Evolutionary conservation across 306 rosid species (phyloP), one percentile per base, ranked within the genome.

Genomic region (Vigna nakashimae): DNA sequence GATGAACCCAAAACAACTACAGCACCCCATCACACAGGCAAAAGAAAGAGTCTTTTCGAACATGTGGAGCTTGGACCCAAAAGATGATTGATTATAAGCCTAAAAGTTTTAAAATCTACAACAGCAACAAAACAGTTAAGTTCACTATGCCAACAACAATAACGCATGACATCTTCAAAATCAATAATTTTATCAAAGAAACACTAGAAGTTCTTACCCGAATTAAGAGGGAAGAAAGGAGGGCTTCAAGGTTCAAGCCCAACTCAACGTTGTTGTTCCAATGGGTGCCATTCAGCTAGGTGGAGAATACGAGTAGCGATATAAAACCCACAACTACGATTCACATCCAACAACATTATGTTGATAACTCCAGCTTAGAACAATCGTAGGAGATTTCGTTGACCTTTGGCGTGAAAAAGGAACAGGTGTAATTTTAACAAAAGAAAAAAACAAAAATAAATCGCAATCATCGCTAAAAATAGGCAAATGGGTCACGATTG

Each of bases 271-370:
- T 58, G 90, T 81, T 85, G 88, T 90, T 92, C 87, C 58, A 92
- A 89, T 4, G 99, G 99, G 84, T 95, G 99, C 99, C 99, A 95
- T 84, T 95, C 98, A 63, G 96, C 98, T 77, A 91, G 85, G 74
- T 95, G 97, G 72, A 71, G 79, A 70, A 92, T 85, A 82, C 81
- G 80, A 76, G 88, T 83, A n/a, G 74, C 75, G 75, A 81, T 60
- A 65, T 74, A 76, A 46, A 82, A 80, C 62, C 84, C 88, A 42
- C 86, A 79, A 55, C 88, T 84, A 67, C 79, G 78, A 79, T 85
- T 89, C 89, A 80, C 82, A 91, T 81, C 87, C 86, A 89, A 80
- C 86, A 89, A 80, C 99, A 95, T 95, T 81, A 78, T 82, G 82
- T 75, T 82, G 82, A 79, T 58, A 71, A 80, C 91, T 88, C 95